Percentiles rank a stretch among this genome's conserved stretches.
These are phyloP conservation scores for Acanthamoeba castellanii DNA, from an alignment of 208 protist species.

Conservation along the genomic window DNA sequence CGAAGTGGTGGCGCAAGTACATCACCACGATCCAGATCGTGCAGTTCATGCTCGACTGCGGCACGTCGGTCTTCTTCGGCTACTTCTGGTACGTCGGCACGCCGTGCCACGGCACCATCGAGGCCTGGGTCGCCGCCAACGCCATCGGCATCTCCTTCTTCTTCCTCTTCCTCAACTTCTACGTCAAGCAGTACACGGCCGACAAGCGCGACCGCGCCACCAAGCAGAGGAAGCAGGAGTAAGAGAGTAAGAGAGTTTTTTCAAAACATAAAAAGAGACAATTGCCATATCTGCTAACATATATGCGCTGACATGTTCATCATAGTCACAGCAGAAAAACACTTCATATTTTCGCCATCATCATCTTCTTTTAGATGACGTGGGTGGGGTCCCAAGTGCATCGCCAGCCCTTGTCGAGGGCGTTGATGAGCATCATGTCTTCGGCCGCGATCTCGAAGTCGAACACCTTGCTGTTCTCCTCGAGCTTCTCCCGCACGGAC, in stretches of 20 bases:
- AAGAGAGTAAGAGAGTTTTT: neutral
- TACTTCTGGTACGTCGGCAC: conserved; percentile 17
- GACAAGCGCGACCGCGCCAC: neutral
- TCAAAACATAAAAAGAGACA: neutral
- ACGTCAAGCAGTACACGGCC: neutral
- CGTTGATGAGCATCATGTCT: conserved; percentile 31
- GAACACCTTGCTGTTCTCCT: conserved; percentile 70
- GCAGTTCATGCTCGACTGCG: conserved; percentile 25
- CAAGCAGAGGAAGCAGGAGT: conserved; percentile 33
- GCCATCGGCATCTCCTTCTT: conserved; percentile 13
- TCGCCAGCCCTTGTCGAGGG: conserved; percentile 63
- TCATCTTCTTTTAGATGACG: neutral
- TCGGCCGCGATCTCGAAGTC: conserved; percentile 67
- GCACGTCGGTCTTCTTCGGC: conserved; percentile 38
- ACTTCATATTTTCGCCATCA: too few relatives aligned
- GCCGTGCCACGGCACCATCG: conserved; percentile 15
- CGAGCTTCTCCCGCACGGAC: conserved; percentile 21
- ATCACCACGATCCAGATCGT: conserved; percentile 21
- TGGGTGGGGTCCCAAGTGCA: conserved; percentile 56
- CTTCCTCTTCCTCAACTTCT: conserved; percentile 51
- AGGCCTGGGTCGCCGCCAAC: neutral
- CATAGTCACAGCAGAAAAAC: too few relatives aligned
- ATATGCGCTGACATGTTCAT: too few relatives aligned
- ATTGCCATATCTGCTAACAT: too few relatives aligned
- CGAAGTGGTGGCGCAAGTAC: conserved; percentile 80